Evolutionary conservation across 164 flowering plant species (phyloP), one percentile per base, ranked within the genome.

Genomic region (Echeveria elegans): DNA sequence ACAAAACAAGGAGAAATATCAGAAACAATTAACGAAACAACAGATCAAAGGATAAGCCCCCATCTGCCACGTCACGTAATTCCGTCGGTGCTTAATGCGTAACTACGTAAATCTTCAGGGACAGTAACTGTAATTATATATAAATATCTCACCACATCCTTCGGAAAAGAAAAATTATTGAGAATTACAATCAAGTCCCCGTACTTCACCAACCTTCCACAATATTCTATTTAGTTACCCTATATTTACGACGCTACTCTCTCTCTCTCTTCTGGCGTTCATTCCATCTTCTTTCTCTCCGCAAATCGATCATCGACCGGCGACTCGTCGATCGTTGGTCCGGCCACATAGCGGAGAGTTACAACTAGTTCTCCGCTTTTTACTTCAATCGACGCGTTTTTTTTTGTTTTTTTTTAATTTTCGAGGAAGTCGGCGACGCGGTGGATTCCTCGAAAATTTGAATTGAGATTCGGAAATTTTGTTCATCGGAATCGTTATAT

Each of bases 261-360:
- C 59, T 38, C 41, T 43, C 47, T 43, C 47, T 43, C 47, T 3
- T 43, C 60, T 0, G 10, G 7, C 28, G 59, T 5, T 21, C 24
- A 6, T 21, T 48, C 24, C 24, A n/a, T 45, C n/a, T 28, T 50
- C 61, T 56, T n/a, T n/a, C 61, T 56, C 61, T 26, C 61, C 61
- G 19, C 16, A 56, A 56, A 26, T 28, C 31, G 61, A 26, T 56
- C 61, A 56, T 28, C 61, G 32, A 56, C 32, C 61, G 61, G 19
- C 61, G 32, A 28, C 19, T 56, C 61, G 61, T 56, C 61, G 32
- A 56, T 56, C 61, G 61, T 56, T 19, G 61, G 32, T 50, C 61
- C 61, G 34, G 31, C 34, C 30, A 26, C 14, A 14, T 5, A 56
- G 34, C 61, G 32, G 61, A 56, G 61, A 15, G 58, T 8, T 3